These are phyloP conservation scores for Candida sanyaensis DNA, from an alignment of 1,139 yeast species.

Conservation along the genomic window DNA sequence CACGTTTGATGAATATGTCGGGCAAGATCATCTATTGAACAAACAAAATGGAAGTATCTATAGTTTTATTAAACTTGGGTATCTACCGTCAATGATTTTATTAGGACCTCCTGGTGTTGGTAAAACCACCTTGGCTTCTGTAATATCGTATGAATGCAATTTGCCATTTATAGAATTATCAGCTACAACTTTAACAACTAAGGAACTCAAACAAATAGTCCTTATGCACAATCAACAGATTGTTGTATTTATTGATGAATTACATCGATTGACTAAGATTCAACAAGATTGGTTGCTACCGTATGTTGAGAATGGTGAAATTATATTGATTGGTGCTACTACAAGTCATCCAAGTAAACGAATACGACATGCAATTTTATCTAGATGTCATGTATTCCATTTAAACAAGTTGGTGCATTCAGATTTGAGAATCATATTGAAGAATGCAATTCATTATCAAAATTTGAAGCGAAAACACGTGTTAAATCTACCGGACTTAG, in stretches of 20 bases:
- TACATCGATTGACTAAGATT: conserved; percentile 39
- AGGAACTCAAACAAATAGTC: conserved; percentile 30
- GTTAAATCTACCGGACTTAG: conserved; percentile 12
- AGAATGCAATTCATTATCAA: conserved; percentile 28
- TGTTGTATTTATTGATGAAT: conserved; percentile 46
- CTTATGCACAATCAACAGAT: conserved; percentile 23
- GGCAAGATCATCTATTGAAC: conserved; percentile 38
- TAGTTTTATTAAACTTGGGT: conserved; percentile 36
- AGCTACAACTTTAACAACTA: conserved; percentile 40
- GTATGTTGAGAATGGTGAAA: conserved; percentile 39
- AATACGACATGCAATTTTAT: conserved; percentile 38
- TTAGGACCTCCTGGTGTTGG: conserved; percentile 52
- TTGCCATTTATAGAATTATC: conserved; percentile 42
- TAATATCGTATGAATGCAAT: conserved; percentile 33
- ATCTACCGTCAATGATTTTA: conserved; percentile 46
- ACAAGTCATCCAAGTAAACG: conserved; percentile 33
- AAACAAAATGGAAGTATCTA: conserved; percentile 29
- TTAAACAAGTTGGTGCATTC: conserved; percentile 19
- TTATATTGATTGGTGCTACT: conserved; percentile 50
- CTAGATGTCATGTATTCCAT: conserved; percentile 42
- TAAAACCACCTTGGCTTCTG: conserved; percentile 45
- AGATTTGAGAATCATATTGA: conserved; percentile 25
- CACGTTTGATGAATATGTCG: conserved; percentile 30
- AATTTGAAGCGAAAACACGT: conserved; percentile 26
- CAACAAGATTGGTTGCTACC: conserved; percentile 49